These are phyloP conservation scores for Melanogaster broomeanus DNA, from an alignment of 768 basidiomycete genomes.

Conservation along the genomic window DNA sequence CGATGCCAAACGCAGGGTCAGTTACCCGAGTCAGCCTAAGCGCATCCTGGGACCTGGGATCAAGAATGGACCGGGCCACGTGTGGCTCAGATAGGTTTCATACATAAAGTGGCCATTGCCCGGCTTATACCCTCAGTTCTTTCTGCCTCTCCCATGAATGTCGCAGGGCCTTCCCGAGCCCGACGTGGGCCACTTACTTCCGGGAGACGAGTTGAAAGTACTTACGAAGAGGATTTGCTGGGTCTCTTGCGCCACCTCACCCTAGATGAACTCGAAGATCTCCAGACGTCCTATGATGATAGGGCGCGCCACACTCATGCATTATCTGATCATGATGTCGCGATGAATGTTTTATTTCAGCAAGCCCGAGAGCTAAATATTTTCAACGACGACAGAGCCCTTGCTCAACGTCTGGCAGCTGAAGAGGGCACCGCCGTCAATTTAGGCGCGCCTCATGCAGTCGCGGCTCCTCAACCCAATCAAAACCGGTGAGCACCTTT, in stretches of 20 bases:
- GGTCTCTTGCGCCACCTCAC: constrained; percentile 20
- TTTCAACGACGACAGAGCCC: constrained; percentile 18
- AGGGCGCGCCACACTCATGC: constrained; percentile 3
- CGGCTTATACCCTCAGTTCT: constrained; percentile 1
- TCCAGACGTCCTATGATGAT: constrained; percentile 8
- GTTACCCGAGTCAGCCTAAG: no score
- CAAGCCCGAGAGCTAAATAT: constrained; percentile 19
- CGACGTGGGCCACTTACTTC: background rate
- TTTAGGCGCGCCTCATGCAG: background rate
- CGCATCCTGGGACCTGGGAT: no score
- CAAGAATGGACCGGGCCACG: background rate
- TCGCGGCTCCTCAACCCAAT: background rate
- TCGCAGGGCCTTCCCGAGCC: constrained; percentile 27
- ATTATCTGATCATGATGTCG: constrained; percentile 25
- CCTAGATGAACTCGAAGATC: constrained; percentile 19
- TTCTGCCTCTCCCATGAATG: constrained; percentile 23
- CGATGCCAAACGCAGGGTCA: no score
- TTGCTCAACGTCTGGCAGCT: constrained; percentile 21
- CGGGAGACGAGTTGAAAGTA: constrained; percentile 17
- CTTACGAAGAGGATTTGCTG: constrained; percentile 27
- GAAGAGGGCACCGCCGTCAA: constrained; percentile 5
- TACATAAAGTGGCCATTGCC: constrained; percentile 2
- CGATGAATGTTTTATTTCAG: constrained; percentile 24
- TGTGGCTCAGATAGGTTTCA: background rate
- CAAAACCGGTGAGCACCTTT: background rate